Evolutionary conservation across 768 basidiomycete species (phyloP), one percentile per base, ranked within the genome.

Genomic region (Tricholoma saponaceum): DNA sequence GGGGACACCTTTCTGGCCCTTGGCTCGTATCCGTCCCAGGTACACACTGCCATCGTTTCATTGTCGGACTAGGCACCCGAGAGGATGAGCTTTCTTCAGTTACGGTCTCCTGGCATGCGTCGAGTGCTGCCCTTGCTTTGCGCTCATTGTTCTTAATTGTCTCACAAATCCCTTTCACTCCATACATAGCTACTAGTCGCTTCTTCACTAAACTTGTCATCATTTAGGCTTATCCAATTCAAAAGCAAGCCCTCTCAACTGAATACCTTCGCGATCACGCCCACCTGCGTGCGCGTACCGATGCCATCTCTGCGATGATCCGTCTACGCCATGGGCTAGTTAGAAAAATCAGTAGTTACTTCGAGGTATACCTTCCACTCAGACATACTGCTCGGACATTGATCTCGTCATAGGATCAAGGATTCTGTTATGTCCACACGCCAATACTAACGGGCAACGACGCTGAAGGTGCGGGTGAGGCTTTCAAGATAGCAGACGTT

Each of bases 391-490:
- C 35, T 37, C 2, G 26, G 3, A 16, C 41, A 9, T 28, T 4
- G 22, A 32, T 22, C 30, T 32, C 8, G 12, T 26, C 16, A 22
- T 20, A 96, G 91, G 72, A 71, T n/a, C 82, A 90, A 69, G 91
- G 83, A 9, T 98, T 97, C 69, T 71, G 76, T 35, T 83, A 89
- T 66, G 81, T 82, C 13, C 87, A 97, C 65, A 90, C 95, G 0
- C 97, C 97, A 0, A 81, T 98, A 47, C 72, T 98, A 22, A 98
- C 96, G 0, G 83, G 85, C 14, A 93, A 85, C 64, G 97, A 99
- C 69, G 95, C 95, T 54, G 97, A 99, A 77, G 97, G 95, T 12
- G 95, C 90, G 6, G 96, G 97, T 18, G 95, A 98, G 71, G 83
- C 90, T 1, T 98, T 98, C 70, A 80, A 82, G 5, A 76, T 96